A percentile compares a stretch with the other conserved stretches of the same genome.
These are phyloP conservation scores for Annulohypoxylon moriforme DNA, from an alignment of 495 filamentous ascomycete species.

Conservation along the genomic window DNA sequence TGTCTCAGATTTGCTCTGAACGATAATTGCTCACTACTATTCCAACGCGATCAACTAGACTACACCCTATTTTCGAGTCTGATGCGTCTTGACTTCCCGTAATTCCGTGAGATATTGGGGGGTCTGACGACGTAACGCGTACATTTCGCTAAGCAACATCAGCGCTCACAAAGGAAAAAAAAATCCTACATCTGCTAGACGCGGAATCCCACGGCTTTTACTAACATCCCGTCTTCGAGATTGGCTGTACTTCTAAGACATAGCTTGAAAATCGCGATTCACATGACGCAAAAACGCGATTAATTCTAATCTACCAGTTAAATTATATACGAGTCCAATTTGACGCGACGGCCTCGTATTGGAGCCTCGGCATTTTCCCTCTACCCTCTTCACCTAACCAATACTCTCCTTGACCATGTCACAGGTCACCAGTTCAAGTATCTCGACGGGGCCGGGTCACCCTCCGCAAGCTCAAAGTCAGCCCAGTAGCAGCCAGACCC, in stretches of 20 bases:
- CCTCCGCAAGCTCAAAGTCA: conserved; percentile 24
- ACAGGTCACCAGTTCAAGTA: conserved; percentile 9
- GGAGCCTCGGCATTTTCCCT: background rate
- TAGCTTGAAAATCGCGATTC: conserved; percentile 16
- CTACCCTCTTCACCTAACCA: background rate
- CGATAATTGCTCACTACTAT: conserved; percentile 9
- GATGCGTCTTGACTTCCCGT: conserved; percentile 6
- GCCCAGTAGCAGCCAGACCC: conserved; percentile 37
- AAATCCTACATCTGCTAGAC: conserved; percentile 13
- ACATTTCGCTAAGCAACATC: conserved; percentile 35
- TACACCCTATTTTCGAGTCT: conserved; percentile 8
- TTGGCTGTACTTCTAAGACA: conserved; percentile 17
- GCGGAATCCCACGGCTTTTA: conserved; percentile 17
- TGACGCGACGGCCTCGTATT: conserved; percentile 35
- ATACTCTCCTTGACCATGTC: conserved; percentile 29
- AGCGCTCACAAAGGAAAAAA: conserved; percentile 27
- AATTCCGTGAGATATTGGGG: conserved; percentile 23
- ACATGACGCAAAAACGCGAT: conserved; percentile 17
- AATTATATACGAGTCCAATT: conserved; percentile 19
- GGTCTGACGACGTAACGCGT: conserved; percentile 41
- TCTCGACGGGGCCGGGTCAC: conserved; percentile 13
- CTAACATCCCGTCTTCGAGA: conserved; percentile 10
- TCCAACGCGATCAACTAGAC: conserved; percentile 19
- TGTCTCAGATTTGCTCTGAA: conserved; percentile 19
- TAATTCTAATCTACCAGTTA: conserved; percentile 1